These are phyloP conservation scores for Xylaria sp. DNA, from an alignment of 2,329 filamentous ascomycete species.

Conservation along the genomic window DNA sequence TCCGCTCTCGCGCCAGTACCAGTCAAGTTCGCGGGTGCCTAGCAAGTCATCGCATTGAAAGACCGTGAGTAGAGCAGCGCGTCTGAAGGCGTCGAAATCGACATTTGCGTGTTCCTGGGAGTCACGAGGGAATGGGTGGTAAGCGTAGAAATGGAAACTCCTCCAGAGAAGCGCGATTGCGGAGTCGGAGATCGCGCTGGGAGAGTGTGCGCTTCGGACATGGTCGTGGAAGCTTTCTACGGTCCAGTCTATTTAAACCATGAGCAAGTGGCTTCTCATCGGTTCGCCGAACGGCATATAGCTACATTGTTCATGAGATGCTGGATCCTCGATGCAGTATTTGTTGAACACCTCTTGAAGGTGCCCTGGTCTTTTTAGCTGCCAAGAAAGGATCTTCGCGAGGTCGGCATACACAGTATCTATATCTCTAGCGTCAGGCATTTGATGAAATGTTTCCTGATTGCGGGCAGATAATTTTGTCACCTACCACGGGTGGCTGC, in stretches of 20 bases:
- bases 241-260: slow-evolving; percentile 10
- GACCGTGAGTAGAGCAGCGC: slow-evolving; percentile 8
- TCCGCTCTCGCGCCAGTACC: slow-evolving; percentile 22
- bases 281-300: neutral
- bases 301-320: slow-evolving; percentile 16
- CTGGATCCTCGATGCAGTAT: slow-evolving; percentile 9
- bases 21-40: slow-evolving; percentile 31
- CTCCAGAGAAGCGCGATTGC: slow-evolving; percentile 24
- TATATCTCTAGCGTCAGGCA: neutral
- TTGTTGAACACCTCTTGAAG: slow-evolving; percentile 22
- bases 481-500: slow-evolving; percentile 18
- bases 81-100: slow-evolving; percentile 22
- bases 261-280: neutral
- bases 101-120: neutral
- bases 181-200: slow-evolving; percentile 3
- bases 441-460: neutral
- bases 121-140: slow-evolving; percentile 17
- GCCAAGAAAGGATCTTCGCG: neutral
- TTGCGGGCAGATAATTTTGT: neutral
- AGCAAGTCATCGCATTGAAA: slow-evolving; percentile 24
- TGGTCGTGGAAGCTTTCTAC: slow-evolving; percentile 23
- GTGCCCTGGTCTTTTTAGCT: neutral
- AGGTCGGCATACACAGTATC: slow-evolving; percentile 7
- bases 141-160: slow-evolving; percentile 33
- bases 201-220: slow-evolving; percentile 9